phyloP scores from a whole-genome alignment of 805 yeast genomes.

The Sugiyamaella floridensis region DNA sequence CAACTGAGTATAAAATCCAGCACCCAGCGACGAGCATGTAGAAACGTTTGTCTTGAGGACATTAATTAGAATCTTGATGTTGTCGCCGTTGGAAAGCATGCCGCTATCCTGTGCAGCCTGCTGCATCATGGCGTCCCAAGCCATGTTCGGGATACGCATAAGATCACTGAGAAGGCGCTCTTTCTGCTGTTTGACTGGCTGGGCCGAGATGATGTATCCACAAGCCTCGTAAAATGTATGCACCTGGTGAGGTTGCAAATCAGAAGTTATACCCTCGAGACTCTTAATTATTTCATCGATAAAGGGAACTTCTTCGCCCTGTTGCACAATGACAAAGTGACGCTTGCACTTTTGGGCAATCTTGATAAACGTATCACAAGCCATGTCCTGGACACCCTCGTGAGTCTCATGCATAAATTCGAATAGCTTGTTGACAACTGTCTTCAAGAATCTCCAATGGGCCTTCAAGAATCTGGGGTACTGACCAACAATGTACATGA shows the following conservation, averaged over 20 bases:
- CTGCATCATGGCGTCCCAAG: constrained; percentile 85
- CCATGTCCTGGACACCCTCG: constrained; percentile 99
- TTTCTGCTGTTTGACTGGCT: constrained; percentile 59
- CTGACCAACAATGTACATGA: constrained; percentile 99
- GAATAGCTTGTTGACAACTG: constrained; percentile 90
- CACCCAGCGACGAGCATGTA: constrained; percentile 90
- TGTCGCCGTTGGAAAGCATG: constrained; percentile 65
- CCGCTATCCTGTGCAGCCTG: constrained; percentile 81
- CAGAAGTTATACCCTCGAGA: constrained; percentile 81
- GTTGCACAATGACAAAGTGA: constrained; percentile 85
- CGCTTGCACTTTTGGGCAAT: constrained; percentile 92
- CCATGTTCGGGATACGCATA: constrained; percentile 88
- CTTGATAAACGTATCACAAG: constrained; percentile 97
- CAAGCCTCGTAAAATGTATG: constrained; percentile 98
- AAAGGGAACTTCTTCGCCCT: constrained; percentile 81
- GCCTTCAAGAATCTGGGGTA: constrained; percentile 96
- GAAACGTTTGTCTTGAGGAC: constrained; percentile 93
- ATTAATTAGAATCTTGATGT: constrained; percentile 87
- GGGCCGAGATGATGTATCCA: constrained; percentile 88
- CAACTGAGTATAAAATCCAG: constrained; percentile 82
- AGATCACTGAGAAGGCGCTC: constrained; percentile 66
- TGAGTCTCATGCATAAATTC: constrained; percentile 99
- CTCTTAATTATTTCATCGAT: constrained; percentile 81
- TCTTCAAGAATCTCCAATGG: constrained; percentile 95
- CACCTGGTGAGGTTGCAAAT: constrained; percentile 93